phyloP scores from a whole-genome alignment of 345 rosid genomes.

The Mercurialis annua region DNA sequence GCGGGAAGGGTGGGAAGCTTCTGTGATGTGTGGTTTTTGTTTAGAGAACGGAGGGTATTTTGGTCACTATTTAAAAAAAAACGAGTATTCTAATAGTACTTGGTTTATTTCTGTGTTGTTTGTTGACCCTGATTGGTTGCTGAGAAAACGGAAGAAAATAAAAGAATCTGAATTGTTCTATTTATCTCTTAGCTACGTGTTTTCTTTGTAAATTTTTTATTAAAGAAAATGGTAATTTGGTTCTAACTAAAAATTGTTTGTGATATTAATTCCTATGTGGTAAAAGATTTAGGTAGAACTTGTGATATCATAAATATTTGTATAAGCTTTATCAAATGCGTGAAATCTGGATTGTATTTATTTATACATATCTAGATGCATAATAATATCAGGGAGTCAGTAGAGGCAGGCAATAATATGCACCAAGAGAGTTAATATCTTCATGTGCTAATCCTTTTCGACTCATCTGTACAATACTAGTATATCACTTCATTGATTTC shows the following conservation, averaged over 20 bases:
- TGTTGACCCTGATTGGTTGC: conserved; percentile 13
- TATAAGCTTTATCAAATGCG: too few species aligned
- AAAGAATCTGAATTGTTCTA: not conserved
- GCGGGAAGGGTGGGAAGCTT: conserved; percentile 14
- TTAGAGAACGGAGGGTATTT: conserved; percentile 18
- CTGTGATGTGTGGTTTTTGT: conserved; percentile 2
- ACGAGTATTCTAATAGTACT: too few species aligned
- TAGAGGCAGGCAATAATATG: not conserved
- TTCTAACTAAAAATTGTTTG: not conserved
- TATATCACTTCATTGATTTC: not conserved
- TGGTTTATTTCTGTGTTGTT: not conserved
- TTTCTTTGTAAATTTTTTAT: conserved; percentile 4
- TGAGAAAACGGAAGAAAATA: not conserved
- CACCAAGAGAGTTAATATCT: not conserved
- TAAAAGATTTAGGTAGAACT: not conserved
- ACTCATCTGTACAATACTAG: not conserved
- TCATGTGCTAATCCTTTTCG: not conserved
- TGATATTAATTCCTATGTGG: not conserved
- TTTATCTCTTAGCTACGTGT: not conserved
- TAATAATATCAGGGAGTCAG: not conserved
- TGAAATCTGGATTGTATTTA: too few species aligned
- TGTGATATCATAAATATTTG: not conserved
- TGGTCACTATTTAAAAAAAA: conserved; percentile 12
- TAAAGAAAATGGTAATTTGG: not conserved
- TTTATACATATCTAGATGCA: too few species aligned